These are phyloP conservation scores for Coccomyxa subellipsoidea DNA, from an alignment of 163 green algal genomes.

Conservation along the genomic window DNA sequence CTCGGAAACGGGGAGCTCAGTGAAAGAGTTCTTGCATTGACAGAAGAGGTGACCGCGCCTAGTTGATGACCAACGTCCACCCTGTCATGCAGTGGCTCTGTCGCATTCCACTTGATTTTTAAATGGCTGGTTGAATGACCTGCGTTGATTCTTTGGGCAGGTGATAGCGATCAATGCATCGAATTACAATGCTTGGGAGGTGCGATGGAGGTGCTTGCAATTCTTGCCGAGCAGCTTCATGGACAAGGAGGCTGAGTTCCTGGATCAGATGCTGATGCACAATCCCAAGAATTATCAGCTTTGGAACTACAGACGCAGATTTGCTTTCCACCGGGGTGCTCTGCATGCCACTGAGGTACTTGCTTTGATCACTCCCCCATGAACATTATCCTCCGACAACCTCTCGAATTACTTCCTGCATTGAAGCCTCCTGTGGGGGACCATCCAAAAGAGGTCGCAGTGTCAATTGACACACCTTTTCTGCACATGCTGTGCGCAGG, in stretches of 20 bases:
- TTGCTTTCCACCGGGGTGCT: slow-evolving; percentile 44
- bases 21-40: slow-evolving; percentile 58
- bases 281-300: slow-evolving; percentile 97
- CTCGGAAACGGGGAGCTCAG: slow-evolving; percentile 37
- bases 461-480: no score
- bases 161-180: slow-evolving; percentile 61
- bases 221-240: not conserved
- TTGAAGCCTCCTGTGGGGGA: no score
- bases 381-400: not conserved
- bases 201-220: slow-evolving; percentile 52
- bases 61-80: not conserved
- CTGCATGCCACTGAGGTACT: slow-evolving; percentile 29
- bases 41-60: slow-evolving; percentile 36
- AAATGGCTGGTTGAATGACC: no score
- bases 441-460: no score
- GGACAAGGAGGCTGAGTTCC: slow-evolving; percentile 36
- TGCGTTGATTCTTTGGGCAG: slow-evolving; percentile 12
- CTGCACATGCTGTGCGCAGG: slow-evolving; percentile 29
- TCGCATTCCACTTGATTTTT: not conserved
- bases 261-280: slow-evolving; percentile 38
- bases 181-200: slow-evolving; percentile 78
- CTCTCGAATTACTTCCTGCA: no score
- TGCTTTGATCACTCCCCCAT: not conserved
- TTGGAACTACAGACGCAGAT: slow-evolving; percentile 81
- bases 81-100: not conserved